Evolutionary conservation across 2,329 filamentous ascomycete genomes (phyloP).

Genomic region (Madurella mycetomatis): DNA sequence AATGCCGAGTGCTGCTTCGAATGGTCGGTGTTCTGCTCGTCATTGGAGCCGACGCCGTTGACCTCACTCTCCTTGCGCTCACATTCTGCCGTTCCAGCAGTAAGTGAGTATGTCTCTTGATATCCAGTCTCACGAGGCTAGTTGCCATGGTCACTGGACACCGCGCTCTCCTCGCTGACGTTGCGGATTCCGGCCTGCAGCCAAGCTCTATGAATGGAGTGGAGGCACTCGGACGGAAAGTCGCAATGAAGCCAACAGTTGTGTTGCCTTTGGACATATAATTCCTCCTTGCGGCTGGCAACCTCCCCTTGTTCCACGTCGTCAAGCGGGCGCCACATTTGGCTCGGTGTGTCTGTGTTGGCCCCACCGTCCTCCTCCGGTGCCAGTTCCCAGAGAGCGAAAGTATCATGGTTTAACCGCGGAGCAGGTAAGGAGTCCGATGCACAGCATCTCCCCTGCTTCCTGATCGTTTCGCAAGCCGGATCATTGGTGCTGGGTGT

Average conservation of each 20-base stretch:
- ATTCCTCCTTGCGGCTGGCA: conserved; percentile 14
- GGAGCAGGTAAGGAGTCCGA: too few species aligned
- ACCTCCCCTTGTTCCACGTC: not conserved
- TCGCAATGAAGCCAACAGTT: conserved; percentile 29
- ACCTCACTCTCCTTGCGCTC: too few species aligned
- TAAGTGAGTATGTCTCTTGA: too few species aligned
- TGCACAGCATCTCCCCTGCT: not conserved
- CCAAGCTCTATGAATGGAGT: not conserved
- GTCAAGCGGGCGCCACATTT: not conserved
- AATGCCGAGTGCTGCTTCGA: too few species aligned
- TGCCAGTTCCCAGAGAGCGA: conserved; percentile 8
- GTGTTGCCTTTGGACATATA: conserved; percentile 21
- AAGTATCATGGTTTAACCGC: conserved; percentile 1
- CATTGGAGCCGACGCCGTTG: too few species aligned
- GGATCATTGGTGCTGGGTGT: too few species aligned
- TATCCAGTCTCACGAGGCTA: too few species aligned
- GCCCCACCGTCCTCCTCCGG: not conserved
- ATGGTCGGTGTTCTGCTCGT: too few species aligned
- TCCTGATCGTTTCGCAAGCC: not conserved
- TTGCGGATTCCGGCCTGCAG: not conserved
- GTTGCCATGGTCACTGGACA: too few species aligned
- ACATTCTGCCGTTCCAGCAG: too few species aligned
- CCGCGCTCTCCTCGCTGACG: not conserved
- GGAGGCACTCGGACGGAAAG: conserved; percentile 27
- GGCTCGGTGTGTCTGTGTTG: not conserved